Conservation (phyloP, 2,329 filamentous ascomycete species). For the Aciculosporium take region DNA sequence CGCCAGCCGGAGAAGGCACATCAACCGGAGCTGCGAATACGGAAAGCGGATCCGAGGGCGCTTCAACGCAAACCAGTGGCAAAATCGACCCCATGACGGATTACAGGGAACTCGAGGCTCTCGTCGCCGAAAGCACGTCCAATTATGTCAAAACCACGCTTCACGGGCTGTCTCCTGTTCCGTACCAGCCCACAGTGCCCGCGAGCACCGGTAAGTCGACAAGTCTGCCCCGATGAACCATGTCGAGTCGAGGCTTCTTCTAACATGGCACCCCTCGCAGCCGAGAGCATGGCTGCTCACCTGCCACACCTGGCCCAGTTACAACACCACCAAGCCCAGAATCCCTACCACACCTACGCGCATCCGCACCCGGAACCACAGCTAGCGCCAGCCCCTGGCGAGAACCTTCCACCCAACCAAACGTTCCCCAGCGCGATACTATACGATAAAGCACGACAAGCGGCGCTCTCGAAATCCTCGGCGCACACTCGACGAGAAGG, state of each 20-base stretch:
- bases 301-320: constrained; percentile 22
- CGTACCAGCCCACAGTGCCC: constrained; percentile 28
- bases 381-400: constrained; percentile 16
- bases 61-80: constrained; percentile 14
- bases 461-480: constrained; percentile 41
- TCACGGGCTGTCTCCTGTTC: constrained; percentile 27
- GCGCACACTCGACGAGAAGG: constrained; percentile 42
- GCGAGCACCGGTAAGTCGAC: constrained; percentile 21
- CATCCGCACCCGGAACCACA: constrained; percentile 22
- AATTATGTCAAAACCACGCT: constrained; percentile 31
- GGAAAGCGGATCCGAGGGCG: constrained; percentile 12
- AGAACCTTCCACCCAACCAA: constrained; percentile 41
- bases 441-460: constrained; percentile 45
- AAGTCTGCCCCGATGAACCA: neutral
- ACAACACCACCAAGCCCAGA: constrained; percentile 23
- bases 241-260: neutral
- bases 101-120: constrained; percentile 28
- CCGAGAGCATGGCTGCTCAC: constrained; percentile 22
- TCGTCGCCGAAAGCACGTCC: constrained; percentile 29
- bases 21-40: constrained; percentile 13
- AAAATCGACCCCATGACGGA: constrained; percentile 23
- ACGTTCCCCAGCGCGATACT: constrained; percentile 38
- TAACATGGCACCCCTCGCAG: constrained; percentile 7
- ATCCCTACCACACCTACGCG: constrained; percentile 21
- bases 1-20: constrained; percentile 12